Conservation (phyloP, 2,329 filamentous ascomycete species). For the Teratosphaeria viscida region DNA sequence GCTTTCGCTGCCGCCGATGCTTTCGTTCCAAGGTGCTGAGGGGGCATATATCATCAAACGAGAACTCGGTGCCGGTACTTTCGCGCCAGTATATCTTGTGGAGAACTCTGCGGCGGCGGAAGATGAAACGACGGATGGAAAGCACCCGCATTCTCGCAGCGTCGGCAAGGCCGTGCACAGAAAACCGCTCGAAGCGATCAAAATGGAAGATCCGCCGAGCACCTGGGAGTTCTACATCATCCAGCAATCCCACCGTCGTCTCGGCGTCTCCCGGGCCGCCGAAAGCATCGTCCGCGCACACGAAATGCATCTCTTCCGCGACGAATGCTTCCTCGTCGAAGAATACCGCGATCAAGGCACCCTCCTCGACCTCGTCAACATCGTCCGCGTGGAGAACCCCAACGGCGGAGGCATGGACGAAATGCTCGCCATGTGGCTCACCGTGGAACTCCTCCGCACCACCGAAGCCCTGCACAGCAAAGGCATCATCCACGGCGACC, state of each 20-base stretch:
- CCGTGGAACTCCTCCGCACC: constrained; percentile 80
- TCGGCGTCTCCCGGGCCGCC: constrained; percentile 58
- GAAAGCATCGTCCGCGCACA: constrained; percentile 74
- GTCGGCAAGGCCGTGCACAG: constrained; percentile 55
- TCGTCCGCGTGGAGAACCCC: constrained; percentile 51
- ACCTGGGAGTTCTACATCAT: constrained; percentile 98
- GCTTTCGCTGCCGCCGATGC: constrained; percentile 48
- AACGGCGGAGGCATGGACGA: constrained; percentile 73
- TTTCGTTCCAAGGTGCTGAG: constrained; percentile 56
- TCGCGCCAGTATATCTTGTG: constrained; percentile 87
- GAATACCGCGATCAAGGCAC: constrained; percentile 85
- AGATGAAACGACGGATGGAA: constrained; percentile 38
- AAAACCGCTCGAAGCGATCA: constrained; percentile 66
- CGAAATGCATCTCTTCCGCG: constrained; percentile 82
- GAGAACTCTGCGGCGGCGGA: constrained; percentile 45
- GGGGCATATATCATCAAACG: constrained; percentile 67
- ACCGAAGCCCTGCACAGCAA: constrained; percentile 76
- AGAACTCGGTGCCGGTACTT: constrained; percentile 86
- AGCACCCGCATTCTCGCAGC: constrained; percentile 30
- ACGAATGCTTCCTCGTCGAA: constrained; percentile 82
- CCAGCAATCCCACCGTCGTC: constrained; percentile 64
- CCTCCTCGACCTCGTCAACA: constrained; percentile 86
- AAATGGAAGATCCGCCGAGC: constrained; percentile 83
- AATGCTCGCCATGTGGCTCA: constrained; percentile 86
- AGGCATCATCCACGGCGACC: constrained; percentile 76